Evolutionary conservation across 1,139 yeast species (phyloP), one percentile per base, ranked within the genome.

Genomic region (Candida tetrigidarum): DNA sequence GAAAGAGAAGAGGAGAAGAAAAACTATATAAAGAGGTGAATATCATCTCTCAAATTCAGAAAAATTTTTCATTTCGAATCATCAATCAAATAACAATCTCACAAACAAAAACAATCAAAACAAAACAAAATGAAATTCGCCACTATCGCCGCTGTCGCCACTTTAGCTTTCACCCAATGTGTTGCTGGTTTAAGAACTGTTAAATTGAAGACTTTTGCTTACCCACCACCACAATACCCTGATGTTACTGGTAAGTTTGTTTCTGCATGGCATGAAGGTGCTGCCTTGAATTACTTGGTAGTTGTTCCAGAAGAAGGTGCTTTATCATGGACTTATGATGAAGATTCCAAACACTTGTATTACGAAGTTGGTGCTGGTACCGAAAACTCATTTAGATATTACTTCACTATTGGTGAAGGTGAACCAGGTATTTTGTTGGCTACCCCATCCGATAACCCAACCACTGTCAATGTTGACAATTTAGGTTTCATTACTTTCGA

Each of bases 191-290:
- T 37, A 29, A 27, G 27, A 19, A 26, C 34, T 3, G 40, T 37
- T 12, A 37, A 22, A 8, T 28, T 37, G 8, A 37, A 37, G 27
- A 37, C 40, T 20, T 37, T 37, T 12, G 40, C 34, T 25, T 37
- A 37, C 15, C 40, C 40, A 37, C 40, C 40, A 37, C 40, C 40
- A 37, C 40, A 37, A 29, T 37, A 42, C 26, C 39, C 38, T 16
- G 28, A 41, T 12, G 29, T 42, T 22, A 42, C 39, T 30, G 44
- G 44, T 28, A 37, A 33, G 8, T 32, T 35, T 10, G 37, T 42
- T 30, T 42, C 44, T 14, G 44, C 44, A 11, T 33, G 37, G 30
- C 44, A 42, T 25, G 44, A 42, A 42, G 44, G 44, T 16, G 44
- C 44, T 18, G 44, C 41, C 23, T 37, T 42, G 18, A 19, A 32